Base-by-base conservation (phyloP, 345 rosid genomes). In the Abelmoschus esculentus region DNA sequence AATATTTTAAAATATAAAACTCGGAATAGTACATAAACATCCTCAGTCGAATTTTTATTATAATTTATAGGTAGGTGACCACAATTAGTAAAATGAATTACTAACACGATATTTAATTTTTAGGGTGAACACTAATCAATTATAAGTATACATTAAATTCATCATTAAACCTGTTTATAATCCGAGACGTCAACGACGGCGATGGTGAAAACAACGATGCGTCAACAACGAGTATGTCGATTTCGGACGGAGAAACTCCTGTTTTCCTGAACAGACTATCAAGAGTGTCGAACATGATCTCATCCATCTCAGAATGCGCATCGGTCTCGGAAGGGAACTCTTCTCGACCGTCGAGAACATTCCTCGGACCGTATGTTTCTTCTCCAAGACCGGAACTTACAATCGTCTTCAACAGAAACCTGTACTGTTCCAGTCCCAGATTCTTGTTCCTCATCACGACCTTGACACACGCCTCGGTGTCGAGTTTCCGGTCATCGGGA, bases 151-250 rank as follows among this genome's bases (percentile, higher is more conserved):
- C 7, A 2, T 0, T 38, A 2, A 2, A 38, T 38, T 38, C 42
- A 0, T 38, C 9, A 1, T 38, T 38, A 38, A 85, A 92, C 34
- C 81, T 77, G 78, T 88, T 85, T 15, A 88, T 80, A n/a, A 87
- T 80, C 58, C 93, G 80, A 12, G 92, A 66, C 0, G 98, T 53
- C 1, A 90, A 63, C 0, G 95, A 92, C 3, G 98, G 96, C 1
- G 77, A 56, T 1, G 90, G 79, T 7, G 86, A 75, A 54, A 84
- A 82, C 73, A 90, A 69, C 0, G 95, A 76, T 10, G 88, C 86
- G 67, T 88, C 81, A 19, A 88, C 90, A 0, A 92, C 85, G 12
- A 92, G 87, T 13, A 92, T 75, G 67, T 85, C 90, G 6, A 90
- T 78, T 42, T 82, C 82, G 0, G 82, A 73, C 5, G 92, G 91